Evolutionary conservation across 2,329 filamentous ascomycete genomes (phyloP), one percentile per base, ranked within the genome.

Genomic region (Microsporum canis): DNA sequence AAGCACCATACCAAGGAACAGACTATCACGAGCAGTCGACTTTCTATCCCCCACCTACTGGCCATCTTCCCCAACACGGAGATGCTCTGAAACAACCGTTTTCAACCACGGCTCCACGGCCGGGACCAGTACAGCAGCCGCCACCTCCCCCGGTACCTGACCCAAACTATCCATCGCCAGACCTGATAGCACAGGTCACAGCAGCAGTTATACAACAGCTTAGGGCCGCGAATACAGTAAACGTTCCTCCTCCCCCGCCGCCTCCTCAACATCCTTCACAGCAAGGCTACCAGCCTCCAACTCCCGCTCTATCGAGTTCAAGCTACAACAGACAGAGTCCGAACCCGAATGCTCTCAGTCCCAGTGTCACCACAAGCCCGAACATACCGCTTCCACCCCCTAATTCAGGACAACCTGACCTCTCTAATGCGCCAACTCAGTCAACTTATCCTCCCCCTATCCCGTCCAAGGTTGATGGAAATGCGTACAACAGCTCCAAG

Each of bases 391-490:
- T 27, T 7, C 27, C 12, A 5, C 6, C 49, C 12, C 33, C 49
- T 53, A 29, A n/a, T 12, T n/a, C 31, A n/a, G 31, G 27, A 10
- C 27, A 53, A n/a, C 29, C 49, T 53, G 49, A 33, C 6, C 29
- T 53, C 23, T 29, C 33, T 39, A 57, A 57, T 43, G 55, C 55
- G 33, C 55, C 49, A 27, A 3, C 31, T 23, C 29, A 53, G 29
- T 34, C 75, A 62, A 73, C 80, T 53, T 81, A 80, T 67, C 83
- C 82, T 38, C 82, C 82, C 49, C 82, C 82, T 14, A 82, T 81
- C 29, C 80, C 82, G 58, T 68, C 67, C 64, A 72, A 65, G 59
- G 63, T 60, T 57, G 63, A 65, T 7, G 70, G 71, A 33, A 63
- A 65, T 47, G 17, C 27, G 10, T 34, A 39, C 34, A 57, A 23